A percentile compares a stretch with the other conserved stretches of the same genome.
phyloP scores from a whole-genome alignment of 495 filamentous ascomycete genomes.

The Mytilinidion resinicola region DNA sequence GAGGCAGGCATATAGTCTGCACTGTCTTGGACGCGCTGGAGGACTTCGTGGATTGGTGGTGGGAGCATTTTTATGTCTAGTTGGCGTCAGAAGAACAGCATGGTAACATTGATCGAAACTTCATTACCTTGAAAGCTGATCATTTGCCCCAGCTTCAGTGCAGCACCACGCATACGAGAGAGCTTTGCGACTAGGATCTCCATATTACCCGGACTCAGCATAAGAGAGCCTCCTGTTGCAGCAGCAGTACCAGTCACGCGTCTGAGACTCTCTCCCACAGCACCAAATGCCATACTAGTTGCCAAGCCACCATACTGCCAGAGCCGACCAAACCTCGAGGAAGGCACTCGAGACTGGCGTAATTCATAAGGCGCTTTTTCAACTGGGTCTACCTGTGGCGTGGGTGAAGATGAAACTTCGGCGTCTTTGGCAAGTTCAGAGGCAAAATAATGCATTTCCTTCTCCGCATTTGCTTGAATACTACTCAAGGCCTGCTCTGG shows the following conservation, averaged over 20 bases:
- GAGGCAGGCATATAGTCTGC: conserved; percentile 97
- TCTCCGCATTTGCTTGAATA: conserved; percentile 6
- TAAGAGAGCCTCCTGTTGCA: conserved; percentile 58
- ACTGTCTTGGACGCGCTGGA: conserved; percentile 91
- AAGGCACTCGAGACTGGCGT: conserved; percentile 83
- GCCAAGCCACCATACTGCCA: conserved; percentile 95
- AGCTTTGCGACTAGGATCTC: conserved; percentile 87
- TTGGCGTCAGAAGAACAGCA: conserved; percentile 52
- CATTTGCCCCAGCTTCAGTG: conserved; percentile 96
- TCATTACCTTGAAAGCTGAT: conserved; percentile 77
- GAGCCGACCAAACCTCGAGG: conserved; percentile 74
- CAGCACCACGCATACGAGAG: conserved; percentile 94
- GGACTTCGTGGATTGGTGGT: conserved; percentile 70
- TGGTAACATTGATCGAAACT: conserved; percentile 52
- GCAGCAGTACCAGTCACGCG: conserved; percentile 55
- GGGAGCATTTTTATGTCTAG: conserved; percentile 91
- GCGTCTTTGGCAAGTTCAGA: conserved; percentile 35
- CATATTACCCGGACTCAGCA: conserved; percentile 86
- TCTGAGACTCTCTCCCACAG: conserved; percentile 73
- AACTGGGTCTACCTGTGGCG: neutral
- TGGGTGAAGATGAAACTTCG: conserved; percentile 3
- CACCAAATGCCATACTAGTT: conserved; percentile 94
- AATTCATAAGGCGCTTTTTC: conserved; percentile 54
- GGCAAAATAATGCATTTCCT: conserved; percentile 34
- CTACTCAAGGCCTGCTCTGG: conserved; percentile 11